Conservation (phyloP, 2,329 filamentous ascomycete genomes). For the Pseudopithomyces chartarum region DNA sequence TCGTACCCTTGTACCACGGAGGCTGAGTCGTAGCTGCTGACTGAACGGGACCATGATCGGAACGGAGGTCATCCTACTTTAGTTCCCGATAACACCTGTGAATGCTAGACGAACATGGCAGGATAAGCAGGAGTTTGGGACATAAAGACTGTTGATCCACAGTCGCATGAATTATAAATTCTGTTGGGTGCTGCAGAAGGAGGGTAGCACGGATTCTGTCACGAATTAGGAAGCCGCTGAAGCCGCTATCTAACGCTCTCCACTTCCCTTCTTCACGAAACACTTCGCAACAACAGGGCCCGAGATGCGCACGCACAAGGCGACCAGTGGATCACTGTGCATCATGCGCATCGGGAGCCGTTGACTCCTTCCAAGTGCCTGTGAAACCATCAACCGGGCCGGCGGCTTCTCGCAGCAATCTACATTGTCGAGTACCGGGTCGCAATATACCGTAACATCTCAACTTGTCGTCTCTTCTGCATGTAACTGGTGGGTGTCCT, state of each 20-base stretch:
- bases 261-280: neutral
- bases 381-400: constrained; percentile 2
- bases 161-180: too few relatives aligned
- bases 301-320: neutral
- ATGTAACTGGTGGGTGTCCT: constrained; percentile 3
- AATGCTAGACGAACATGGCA: neutral
- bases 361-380: neutral
- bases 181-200: too few relatives aligned
- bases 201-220: too few relatives aligned
- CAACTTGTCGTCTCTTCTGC: neutral
- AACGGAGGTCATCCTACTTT: neutral
- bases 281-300: neutral
- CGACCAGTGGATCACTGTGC: neutral
- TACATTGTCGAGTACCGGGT: neutral
- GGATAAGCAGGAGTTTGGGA: neutral
- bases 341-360: neutral
- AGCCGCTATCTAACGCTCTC: neutral
- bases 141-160: neutral
- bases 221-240: too few relatives aligned
- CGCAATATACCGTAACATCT: constrained; percentile 6
- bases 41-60: neutral
- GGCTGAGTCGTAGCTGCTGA: neutral
- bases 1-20: neutral
- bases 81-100: neutral
- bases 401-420: neutral